A percentile compares a stretch with the other conserved stretches of the same genome.
Evolutionary conservation across 495 filamentous ascomycete species (phyloP).

Genomic region (Podospora tetraspora): DNA sequence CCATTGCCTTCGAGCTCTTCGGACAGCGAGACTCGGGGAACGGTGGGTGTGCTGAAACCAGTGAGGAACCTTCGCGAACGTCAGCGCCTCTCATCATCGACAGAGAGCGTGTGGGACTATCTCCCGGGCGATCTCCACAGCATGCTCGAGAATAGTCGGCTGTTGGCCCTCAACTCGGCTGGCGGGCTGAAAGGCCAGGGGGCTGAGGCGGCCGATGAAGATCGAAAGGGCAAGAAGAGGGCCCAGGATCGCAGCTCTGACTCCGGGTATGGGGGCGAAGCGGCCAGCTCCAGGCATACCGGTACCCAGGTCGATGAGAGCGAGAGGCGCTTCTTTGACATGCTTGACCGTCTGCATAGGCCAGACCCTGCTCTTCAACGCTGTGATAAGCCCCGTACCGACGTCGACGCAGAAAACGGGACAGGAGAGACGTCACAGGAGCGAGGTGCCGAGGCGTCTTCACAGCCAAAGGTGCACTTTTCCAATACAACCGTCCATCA

Average conservation of each 20-base stretch:
- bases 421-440: not conserved
- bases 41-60: constrained; percentile 16
- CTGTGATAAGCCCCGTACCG: not conserved
- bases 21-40: not conserved
- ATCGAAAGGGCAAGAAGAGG: not conserved
- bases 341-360: constrained; percentile 23
- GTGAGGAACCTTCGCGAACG: not conserved
- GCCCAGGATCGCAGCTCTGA: not conserved
- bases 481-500: not conserved
- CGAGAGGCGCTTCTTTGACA: constrained; percentile 17
- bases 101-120: not conserved
- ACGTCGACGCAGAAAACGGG: not conserved
- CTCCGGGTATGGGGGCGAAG: not conserved
- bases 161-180: not conserved
- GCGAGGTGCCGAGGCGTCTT: not conserved
- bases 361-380: not conserved
- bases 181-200: not conserved
- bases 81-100: not conserved
- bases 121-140: not conserved
- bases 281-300: not conserved
- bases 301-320: not conserved
- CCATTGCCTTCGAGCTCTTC: constrained; percentile 1
- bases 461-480: not conserved
- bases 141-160: not conserved
- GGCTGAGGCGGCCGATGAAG: not conserved